Conservation (phyloP, 2,329 filamentous ascomycete genomes). For the Phialophora expanda region DNA sequence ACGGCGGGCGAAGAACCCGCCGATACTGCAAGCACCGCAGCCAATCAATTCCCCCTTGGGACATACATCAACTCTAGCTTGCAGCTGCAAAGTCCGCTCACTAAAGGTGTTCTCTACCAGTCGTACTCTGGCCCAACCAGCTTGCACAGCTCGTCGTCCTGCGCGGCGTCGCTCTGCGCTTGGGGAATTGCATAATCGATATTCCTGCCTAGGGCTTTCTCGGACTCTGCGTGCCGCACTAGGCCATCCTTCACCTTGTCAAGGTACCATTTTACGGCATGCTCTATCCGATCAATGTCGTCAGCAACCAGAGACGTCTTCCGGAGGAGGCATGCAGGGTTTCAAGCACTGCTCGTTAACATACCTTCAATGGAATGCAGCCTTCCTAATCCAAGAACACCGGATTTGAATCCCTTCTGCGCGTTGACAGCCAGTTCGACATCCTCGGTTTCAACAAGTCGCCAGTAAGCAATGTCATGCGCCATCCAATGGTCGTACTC, state of each 20-base stretch:
- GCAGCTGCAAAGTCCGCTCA: conserved; percentile 16
- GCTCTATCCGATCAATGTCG: conserved; percentile 24
- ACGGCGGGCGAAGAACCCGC: background rate
- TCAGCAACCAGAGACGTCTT: conserved; percentile 16
- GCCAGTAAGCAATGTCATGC: conserved; percentile 37
- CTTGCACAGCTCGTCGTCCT: conserved; percentile 29
- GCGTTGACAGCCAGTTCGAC: conserved; percentile 35
- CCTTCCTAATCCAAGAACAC: conserved; percentile 29
- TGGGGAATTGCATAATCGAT: conserved; percentile 35
- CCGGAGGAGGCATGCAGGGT: background rate
- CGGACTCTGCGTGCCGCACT: conserved; percentile 32
- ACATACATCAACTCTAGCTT: conserved; percentile 18
- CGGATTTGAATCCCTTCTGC: conserved; percentile 35
- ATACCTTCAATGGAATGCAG: conserved; percentile 34
- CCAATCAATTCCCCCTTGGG: conserved; percentile 17
- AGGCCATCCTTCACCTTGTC: conserved; percentile 30
- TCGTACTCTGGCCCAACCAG: conserved; percentile 34
- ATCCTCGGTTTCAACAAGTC: conserved; percentile 34
- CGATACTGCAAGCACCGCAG: conserved; percentile 2
- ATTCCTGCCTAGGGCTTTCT: conserved; percentile 30
- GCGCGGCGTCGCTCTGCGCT: conserved; percentile 30
- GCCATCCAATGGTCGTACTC: conserved; percentile 36
- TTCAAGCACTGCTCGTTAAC: background rate
- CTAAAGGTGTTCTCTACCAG: conserved; percentile 23
- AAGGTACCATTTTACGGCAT: conserved; percentile 37